Evolutionary conservation across 2,329 filamentous ascomycete species (phyloP), one percentile per base, ranked within the genome.

Genomic region (Colletotrichum scovillei): DNA sequence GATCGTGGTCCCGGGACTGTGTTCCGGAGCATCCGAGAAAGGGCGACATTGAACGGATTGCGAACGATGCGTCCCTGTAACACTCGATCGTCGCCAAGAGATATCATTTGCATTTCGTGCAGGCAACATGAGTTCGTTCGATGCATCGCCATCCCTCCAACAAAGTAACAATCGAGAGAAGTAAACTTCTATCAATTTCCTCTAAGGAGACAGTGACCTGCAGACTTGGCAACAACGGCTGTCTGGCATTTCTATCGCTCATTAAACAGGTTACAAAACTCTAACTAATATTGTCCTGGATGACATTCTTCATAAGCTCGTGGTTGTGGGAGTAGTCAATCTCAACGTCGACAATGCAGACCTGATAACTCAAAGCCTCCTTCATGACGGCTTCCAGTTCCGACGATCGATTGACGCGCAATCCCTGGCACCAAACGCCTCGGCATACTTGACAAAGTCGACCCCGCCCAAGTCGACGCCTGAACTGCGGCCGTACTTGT

Each of bases 391-490:
- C 69, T 76, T 85, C 84, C 35, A 87, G 75, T 72, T 86, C 79
- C n/a, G 76, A 77, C 2, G 81, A 79, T 66, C 81, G 79, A 6
- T 75, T 78, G 52, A 86, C 82, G n/a, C 83, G 75, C 75, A 86
- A 81, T 0, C 86, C 86, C 76, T 84, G 1, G 84, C 86, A 4
- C 85, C 86, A 73, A 87, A 87, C 4, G 81, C 82, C 76, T 86
- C 84, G 1, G 85, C 86, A 66, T 84, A 84, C 74, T 82, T 84
- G 68, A 84, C 85, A 75, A 87, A 87, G 67, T 87, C 85, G 2
- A 87, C 83, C 1, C 86, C 86, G 0, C 86, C 80, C 2, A 87
- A 78, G 49, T 82, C 81, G 67, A 87, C 83, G 19, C 86, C 86
- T 8, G 80, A 80, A 32, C 79, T 82, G 30, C 86, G 80, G 3